phyloP scores from a whole-genome alignment of 768 basidiomycete species.

The Lepiota venenata region DNA sequence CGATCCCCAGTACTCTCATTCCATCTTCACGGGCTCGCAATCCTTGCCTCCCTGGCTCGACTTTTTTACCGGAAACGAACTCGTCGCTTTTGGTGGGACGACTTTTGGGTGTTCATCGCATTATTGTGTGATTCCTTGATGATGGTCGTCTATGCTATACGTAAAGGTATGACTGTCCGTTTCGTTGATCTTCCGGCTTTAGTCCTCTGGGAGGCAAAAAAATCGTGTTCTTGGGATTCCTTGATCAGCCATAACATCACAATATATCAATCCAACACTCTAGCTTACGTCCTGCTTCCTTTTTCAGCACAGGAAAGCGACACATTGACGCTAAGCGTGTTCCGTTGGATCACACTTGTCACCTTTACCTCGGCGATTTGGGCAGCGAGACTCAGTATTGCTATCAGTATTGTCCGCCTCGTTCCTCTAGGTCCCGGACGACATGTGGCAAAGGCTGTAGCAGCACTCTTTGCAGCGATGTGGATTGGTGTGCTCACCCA shows the following conservation, averaged over 20 bases:
- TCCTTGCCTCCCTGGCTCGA: conserved; percentile 20
- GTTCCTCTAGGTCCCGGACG: conserved; percentile 2
- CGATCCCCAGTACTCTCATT: not conserved
- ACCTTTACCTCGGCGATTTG: conserved; percentile 2
- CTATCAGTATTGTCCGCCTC: conserved; percentile 15
- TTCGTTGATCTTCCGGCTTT: conserved; percentile 9
- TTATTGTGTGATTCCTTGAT: conserved; percentile 14
- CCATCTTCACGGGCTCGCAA: conserved; percentile 14
- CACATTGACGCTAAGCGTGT: not conserved
- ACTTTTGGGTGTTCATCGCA: conserved; percentile 23
- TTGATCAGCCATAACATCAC: not conserved
- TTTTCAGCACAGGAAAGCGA: not conserved
- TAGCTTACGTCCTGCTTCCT: not conserved
- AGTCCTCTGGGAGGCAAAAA: too few species aligned
- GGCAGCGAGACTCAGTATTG: conserved; percentile 17
- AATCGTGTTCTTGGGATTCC: not conserved
- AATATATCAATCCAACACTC: not conserved
- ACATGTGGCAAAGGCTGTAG: conserved; percentile 5
- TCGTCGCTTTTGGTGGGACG: conserved; percentile 27
- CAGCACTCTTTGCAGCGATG: conserved; percentile 6
- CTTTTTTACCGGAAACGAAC: conserved; percentile 20
- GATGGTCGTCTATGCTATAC: conserved; percentile 7
- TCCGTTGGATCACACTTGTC: not conserved
- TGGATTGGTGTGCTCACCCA: conserved; percentile 11
- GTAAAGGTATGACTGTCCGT: conserved; percentile 5